Evolutionary conservation across 208 protist genomes (phyloP), one percentile per base, ranked within the genome.

Genomic region (Leishmania braziliensis): DNA sequence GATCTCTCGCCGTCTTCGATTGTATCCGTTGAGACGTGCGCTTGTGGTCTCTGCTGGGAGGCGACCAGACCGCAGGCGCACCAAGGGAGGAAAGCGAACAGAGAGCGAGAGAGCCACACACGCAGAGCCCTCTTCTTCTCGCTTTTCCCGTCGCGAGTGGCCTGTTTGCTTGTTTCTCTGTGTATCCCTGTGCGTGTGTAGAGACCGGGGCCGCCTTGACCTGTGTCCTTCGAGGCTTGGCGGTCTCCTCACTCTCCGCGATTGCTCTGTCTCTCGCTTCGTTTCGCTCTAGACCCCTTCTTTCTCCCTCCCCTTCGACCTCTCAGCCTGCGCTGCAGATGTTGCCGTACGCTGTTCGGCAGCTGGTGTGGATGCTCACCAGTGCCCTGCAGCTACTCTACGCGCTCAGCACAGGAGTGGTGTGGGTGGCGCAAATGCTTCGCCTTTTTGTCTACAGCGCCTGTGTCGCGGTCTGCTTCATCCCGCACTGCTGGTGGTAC

Each of bases 401-500:
- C 33, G 83, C 83, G 9, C 68, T 95, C 62, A 88, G 91, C 80
- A 91, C 86, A 6, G 91, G 89, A 43, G 72, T 92, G n/a, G 48
- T 86, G 58, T 95, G 91, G 90, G 77, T 95, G 29, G 0, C 82
- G 65, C 84, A 91, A 79, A 91, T 91, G 89, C 36, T 92, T 18
- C 91, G 91, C 0, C 76, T 92, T 36, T 88, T 90, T 56, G 77
- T 82, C 33, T 95, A 87, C 54, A 85, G 76, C 43, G 79, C 69
- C 8, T 86, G 79, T 26, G 82, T 89, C 9, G 80, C 70, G 65
- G 50, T 84, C 6, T 91, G 83, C 79, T 93, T 93, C 46, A 53
- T 95, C 14, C 86, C 89, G n/a, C 88, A 90, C 71, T 82, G 85
- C 68, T 88, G 79, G 89, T 95, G 91, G 90, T 95, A 95, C 82